Percentiles rank a stretch among this genome's conserved stretches.
Evolutionary conservation across 306 rosid species (phyloP).

Genomic region (Oxytropis ochrocephala): DNA sequence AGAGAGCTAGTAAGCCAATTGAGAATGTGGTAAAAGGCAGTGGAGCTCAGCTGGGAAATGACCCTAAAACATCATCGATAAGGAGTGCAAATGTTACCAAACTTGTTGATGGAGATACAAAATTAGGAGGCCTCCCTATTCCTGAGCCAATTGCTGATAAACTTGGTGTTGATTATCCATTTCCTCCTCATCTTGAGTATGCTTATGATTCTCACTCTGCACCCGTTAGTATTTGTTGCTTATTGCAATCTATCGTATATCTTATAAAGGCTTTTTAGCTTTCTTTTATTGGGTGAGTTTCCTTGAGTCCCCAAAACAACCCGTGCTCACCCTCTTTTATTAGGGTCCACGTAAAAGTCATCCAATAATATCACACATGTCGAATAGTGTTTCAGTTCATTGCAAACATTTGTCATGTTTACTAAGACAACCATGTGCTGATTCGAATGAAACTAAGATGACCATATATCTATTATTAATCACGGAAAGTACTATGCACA

Average conservation of each 20-base stretch:
- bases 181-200: conserved; percentile 89
- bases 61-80: conserved; percentile 23
- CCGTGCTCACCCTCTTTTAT: not conserved
- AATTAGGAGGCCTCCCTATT: conserved; percentile 40
- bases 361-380: not conserved
- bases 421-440: not conserved
- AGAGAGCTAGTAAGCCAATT: conserved; percentile 48
- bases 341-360: not conserved
- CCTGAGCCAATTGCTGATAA: conserved; percentile 68
- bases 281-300: no score
- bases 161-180: conserved; percentile 89
- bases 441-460: not conserved
- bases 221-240: conserved; percentile 2
- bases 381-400: not conserved
- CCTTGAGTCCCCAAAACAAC: not conserved
- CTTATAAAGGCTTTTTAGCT: not conserved
- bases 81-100: conserved; percentile 24
- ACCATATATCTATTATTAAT: not conserved
- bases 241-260: not conserved
- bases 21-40: conserved; percentile 23
- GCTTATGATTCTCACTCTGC: conserved; percentile 23
- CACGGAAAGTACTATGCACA: not conserved
- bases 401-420: not conserved
- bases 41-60: conserved; percentile 32
- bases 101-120: conserved; percentile 32